Base-by-base conservation (phyloP, 129 eudicot genomes). In the Tagetes patula region DNA sequence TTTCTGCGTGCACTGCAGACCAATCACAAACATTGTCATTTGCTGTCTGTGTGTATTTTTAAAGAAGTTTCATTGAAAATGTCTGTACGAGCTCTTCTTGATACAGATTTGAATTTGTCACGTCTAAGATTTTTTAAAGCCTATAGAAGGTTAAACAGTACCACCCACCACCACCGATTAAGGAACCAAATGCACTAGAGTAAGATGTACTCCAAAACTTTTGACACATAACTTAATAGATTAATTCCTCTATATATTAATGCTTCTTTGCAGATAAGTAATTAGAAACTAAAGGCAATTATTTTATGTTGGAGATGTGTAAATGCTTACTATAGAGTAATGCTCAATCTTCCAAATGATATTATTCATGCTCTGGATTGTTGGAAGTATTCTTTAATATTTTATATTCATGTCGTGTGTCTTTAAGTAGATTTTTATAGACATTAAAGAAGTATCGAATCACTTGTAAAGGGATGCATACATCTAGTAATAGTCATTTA, bases 391-490 rank as follows among this genome's bases (percentile, higher is more conserved):
- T 0, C 9, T 30, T 56, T 56, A 0, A 30, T 56, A 56, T 31
- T 5, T 30, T 30, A 56, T 56, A 30, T 30, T 8, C 5, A 27
- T 20, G 59, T 53, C 59, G 20, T 53, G 59, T 6, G 59, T 5
- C 59, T 53, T 30, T 55, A 27, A 3, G 5, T 45, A 42, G 14
- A 1, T 37, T 41, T 20, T 67, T 67, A 8, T 9, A 42, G 54
- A 39, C 9, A 53, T 64, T 49, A 20, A 37, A 52, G 32, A 53
- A 43, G 68, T 34, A 67, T 76, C 27, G 61, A 68, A 68, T 68
- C 38, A 45, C 8, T 39, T 32, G 27, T 67, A 32, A 42, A 27
- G 39, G 67, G 30, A 53, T 41, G 37, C 49, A 55, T 71, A 54
- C 1, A 43, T 56, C 48, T 73, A 33, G 12, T 62, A 13, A 43